Evolutionary conservation across 2,329 filamentous ascomycete species (phyloP).

Genomic region (Mycosphaerelloides madeirae): DNA sequence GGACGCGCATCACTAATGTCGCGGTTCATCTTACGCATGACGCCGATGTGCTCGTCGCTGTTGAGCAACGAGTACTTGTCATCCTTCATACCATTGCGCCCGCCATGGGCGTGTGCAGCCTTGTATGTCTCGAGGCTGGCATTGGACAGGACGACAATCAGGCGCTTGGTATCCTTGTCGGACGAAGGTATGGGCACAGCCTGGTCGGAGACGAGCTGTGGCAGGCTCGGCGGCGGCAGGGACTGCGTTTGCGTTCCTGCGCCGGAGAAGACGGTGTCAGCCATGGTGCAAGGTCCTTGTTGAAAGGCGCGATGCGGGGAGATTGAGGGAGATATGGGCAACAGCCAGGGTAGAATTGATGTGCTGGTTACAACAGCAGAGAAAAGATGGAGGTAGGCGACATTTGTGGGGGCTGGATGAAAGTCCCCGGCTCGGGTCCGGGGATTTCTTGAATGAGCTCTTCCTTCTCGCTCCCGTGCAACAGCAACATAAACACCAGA

Average conservation of each 20-base stretch:
- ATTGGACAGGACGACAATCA: slow-evolving; percentile 96
- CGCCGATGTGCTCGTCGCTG: slow-evolving; percentile 97
- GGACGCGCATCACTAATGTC: slow-evolving; percentile 97
- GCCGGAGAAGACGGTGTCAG: slow-evolving; percentile 22
- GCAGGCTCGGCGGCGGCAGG: slow-evolving; percentile 83
- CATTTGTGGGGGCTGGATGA: no score
- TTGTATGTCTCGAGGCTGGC: slow-evolving; percentile 98
- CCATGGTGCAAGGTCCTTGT: slow-evolving; percentile 33
- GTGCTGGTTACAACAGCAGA: background rate
- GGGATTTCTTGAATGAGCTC: no score
- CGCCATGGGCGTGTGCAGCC: slow-evolving; percentile 58
- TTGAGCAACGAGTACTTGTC: slow-evolving; percentile 92
- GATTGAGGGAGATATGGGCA: background rate
- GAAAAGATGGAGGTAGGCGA: no score
- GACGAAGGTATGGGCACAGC: slow-evolving; percentile 74
- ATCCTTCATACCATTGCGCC: slow-evolving; percentile 63
- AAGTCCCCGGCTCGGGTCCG: no score
- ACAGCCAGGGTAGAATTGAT: background rate
- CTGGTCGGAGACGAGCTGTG: slow-evolving; percentile 90
- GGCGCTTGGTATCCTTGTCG: slow-evolving; percentile 84
- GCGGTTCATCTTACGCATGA: slow-evolving; percentile 99
- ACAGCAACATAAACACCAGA: background rate
- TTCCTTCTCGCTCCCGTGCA: no score
- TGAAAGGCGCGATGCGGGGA: slow-evolving; percentile 29
- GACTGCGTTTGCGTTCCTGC: slow-evolving; percentile 66